A percentile compares a stretch with the other conserved stretches of the same genome.
Conservation (phyloP, 306 rosid genomes). For the Pterocarpus macrocarpus region DNA sequence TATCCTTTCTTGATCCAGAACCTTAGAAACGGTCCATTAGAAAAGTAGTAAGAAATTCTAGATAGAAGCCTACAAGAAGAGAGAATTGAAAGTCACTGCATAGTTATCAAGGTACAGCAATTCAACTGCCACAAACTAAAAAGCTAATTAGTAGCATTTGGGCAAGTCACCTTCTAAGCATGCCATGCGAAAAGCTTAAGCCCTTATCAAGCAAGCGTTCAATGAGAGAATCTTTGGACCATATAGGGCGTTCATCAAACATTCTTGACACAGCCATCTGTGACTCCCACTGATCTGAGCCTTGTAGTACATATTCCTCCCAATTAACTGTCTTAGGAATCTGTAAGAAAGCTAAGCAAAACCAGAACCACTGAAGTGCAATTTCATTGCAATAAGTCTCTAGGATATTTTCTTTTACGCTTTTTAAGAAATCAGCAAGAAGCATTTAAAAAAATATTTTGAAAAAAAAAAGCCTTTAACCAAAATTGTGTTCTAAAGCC, state of each 20-base stretch:
- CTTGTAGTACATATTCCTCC: conserved; percentile 80
- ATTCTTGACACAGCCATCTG: conserved; percentile 76
- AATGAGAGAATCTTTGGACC: conserved; percentile 76
- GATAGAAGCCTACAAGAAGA: conserved; percentile 81
- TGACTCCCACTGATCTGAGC: conserved; percentile 83
- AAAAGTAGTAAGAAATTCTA: conserved; percentile 92
- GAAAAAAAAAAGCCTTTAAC: background rate
- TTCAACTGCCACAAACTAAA: conserved; percentile 22
- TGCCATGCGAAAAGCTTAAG: conserved; percentile 59
- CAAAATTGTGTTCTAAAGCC: background rate
- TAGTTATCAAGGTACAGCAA: conserved; percentile 16
- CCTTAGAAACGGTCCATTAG: conserved; percentile 92
- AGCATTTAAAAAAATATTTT: background rate
- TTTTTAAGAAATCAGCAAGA: background rate
- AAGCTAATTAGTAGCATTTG: conserved; percentile 28
- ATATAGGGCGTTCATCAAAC: conserved; percentile 90
- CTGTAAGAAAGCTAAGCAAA: conserved; percentile 81
- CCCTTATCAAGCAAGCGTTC: conserved; percentile 77
- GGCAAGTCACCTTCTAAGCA: conserved; percentile 76
- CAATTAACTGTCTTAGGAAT: conserved; percentile 89
- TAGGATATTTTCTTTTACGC: conserved; percentile 17
- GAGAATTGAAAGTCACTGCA: conserved; percentile 37
- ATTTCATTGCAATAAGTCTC: conserved; percentile 19
- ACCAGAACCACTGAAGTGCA: conserved; percentile 44
- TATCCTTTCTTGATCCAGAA: conserved; percentile 95